Base-by-base conservation (phyloP, 441 rosid species). In the Pelargonium myrrhifolium region DNA sequence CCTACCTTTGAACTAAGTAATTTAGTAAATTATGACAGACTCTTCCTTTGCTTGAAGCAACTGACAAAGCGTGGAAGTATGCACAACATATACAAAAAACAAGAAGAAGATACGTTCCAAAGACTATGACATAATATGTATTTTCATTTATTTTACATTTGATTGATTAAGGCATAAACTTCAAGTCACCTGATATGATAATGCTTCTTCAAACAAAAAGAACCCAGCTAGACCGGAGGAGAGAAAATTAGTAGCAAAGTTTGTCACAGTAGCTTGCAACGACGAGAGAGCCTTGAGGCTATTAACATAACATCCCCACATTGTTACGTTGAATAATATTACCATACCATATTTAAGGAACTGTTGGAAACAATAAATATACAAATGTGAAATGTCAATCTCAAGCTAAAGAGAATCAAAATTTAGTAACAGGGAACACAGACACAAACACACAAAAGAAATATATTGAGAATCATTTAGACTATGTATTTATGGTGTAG, bases 301-400 rank as follows among this genome's bases (percentile, higher is more conserved):
- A 78, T 82, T 85, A 59, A 92, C 88, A 61, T 88, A 92, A 73
- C 95, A 92, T 69, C 86, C 95, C 98, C 98, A 92, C 90, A 92
- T 88, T 37, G 80, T 76, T 43, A 88, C 77, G 43, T 90, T 92
- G 70, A 86, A 89, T 1, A 87, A 20, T 56, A 87, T 75, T 62
- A 92, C 85, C 77, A 85, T 59, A n/a, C 89, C 81, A 73, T 83
- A 89, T 67, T 71, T 83, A 11, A 86, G 18, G 4, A 85, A 64
- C 96, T 92, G 86, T 37, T 12, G 60, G 49, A 55, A 28, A 24
- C 2, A 65, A 69, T 12, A 74, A 69, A 64, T 10, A 64, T 5
- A 39, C 17, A n/a, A n/a, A n/a, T n/a, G n/a, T n/a, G n/a, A 28
- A 0, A 0, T 26, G 15, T 64, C 62, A 62, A 17, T 26, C n/a